phyloP scores from a whole-genome alignment of 805 yeast species.

The Kuraishia molischiana region DNA sequence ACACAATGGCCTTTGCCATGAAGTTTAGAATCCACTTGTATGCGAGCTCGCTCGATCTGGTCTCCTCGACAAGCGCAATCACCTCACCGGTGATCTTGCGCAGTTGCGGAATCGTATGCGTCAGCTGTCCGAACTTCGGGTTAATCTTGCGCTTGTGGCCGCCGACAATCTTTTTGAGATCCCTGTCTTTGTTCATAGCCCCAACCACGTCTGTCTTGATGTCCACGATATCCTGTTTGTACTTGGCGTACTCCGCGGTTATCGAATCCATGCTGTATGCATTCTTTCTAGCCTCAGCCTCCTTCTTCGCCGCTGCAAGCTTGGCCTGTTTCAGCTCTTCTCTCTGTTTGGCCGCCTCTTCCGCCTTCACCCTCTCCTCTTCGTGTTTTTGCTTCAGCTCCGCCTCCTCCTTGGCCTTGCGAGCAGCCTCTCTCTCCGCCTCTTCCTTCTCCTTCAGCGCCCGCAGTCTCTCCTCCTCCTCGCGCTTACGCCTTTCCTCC shows the following conservation, averaged over 20 bases:
- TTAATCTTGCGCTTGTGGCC: constrained; percentile 68
- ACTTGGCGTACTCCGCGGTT: constrained; percentile 26
- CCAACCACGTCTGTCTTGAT: constrained; percentile 54
- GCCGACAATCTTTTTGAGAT: constrained; percentile 41
- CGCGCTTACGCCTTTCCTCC: constrained; percentile 11
- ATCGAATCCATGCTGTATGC: constrained; percentile 25
- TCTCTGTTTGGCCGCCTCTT: constrained; percentile 12
- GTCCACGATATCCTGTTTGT: constrained; percentile 40
- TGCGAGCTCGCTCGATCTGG: constrained; percentile 39
- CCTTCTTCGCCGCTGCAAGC: constrained; percentile 9
- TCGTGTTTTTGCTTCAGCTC: constrained; percentile 15
- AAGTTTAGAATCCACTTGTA: constrained; percentile 72
- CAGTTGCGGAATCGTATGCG: constrained; percentile 59
- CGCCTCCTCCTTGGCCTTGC: constrained; percentile 9
- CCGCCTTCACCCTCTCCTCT: constrained; percentile 12
- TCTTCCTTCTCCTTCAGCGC: constrained; percentile 6
- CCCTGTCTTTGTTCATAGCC: constrained; percentile 31
- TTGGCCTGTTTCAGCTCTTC: constrained; percentile 10
- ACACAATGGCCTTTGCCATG: constrained; percentile 74
- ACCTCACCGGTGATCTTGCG: constrained; percentile 41
- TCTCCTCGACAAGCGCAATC: constrained; percentile 33
- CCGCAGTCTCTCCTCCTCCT: constrained; percentile 12
- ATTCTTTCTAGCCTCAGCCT: constrained; percentile 19
- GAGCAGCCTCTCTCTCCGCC: constrained; percentile 9
- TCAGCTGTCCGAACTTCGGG: constrained; percentile 87